Evolutionary conservation across 202 grass and related monocot species (phyloP).

Genomic region (Setaria italica): DNA sequence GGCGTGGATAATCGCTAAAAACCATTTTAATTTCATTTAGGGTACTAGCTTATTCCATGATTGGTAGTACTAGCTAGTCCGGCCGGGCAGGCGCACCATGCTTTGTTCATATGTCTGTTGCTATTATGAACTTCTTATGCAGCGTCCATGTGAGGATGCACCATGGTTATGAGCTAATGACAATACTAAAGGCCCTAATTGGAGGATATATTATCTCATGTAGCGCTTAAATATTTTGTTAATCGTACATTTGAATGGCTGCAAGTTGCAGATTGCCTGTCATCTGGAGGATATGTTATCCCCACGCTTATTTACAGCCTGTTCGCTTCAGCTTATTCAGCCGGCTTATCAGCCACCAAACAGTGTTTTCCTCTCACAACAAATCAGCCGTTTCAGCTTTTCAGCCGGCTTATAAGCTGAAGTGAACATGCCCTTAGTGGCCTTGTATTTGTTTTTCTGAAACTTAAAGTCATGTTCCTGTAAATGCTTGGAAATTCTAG

Average conservation of each 20-base stretch:
- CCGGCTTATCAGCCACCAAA: too few relatives aligned
- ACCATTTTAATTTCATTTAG: slow-evolving; percentile 32
- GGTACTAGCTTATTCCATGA: slow-evolving; percentile 48
- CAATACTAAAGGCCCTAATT: neutral
- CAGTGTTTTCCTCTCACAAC: too few relatives aligned
- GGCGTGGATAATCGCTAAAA: slow-evolving; percentile 55
- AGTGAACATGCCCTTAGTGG: too few relatives aligned
- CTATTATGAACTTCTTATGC: slow-evolving; percentile 7
- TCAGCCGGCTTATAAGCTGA: too few relatives aligned
- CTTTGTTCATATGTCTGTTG: slow-evolving; percentile 41
- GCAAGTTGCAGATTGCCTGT: neutral
- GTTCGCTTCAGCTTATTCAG: too few relatives aligned
- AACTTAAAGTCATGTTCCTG: neutral
- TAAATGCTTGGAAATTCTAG: neutral
- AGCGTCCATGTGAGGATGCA: slow-evolving; percentile 25
- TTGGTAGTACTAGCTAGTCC: slow-evolving; percentile 42
- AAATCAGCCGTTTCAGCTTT: too few relatives aligned
- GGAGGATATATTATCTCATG: slow-evolving; percentile 9
- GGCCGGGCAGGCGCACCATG: slow-evolving; percentile 62
- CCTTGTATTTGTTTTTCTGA: neutral
- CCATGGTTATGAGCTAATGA: neutral
- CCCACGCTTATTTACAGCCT: neutral
- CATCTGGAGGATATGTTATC: slow-evolving; percentile 27
- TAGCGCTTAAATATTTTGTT: slow-evolving; percentile 6
- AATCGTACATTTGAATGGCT: neutral